Conservation (phyloP, 306 rosid genomes). For the Lagenaria siceraria region DNA sequence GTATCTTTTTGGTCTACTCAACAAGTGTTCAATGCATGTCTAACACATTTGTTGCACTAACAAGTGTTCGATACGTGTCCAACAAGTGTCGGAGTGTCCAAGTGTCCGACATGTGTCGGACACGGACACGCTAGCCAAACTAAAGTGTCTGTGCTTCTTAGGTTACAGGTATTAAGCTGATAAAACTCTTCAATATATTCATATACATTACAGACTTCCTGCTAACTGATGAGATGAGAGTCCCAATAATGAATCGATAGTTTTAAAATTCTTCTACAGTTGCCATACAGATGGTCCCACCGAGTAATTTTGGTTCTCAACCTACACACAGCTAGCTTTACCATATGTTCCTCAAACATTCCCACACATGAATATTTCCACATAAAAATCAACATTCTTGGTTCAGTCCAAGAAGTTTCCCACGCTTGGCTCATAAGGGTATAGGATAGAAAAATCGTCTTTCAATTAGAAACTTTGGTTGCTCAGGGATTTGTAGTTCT, state of each 20-base stretch:
- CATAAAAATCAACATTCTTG: background rate
- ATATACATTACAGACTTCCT: background rate
- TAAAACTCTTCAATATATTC: background rate
- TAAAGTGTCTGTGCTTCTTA: no score
- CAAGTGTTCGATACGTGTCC: no score
- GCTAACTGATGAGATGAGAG: background rate
- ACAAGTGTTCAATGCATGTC: no score
- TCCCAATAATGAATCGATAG: background rate
- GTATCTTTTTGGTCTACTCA: no score
- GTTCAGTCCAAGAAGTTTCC: background rate
- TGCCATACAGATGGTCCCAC: background rate
- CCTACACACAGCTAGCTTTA: background rate
- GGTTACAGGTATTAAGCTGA: background rate
- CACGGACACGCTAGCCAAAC: no score
- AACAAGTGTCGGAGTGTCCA: no score
- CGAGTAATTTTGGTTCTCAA: background rate
- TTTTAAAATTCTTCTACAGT: background rate
- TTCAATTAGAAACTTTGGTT: background rate
- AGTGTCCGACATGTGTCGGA: no score
- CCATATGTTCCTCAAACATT: background rate
- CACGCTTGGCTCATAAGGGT: background rate
- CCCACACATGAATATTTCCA: background rate
- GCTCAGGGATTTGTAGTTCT: background rate
- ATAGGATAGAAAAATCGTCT: background rate
- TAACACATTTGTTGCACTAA: no score